phyloP scores from a whole-genome alignment of 495 filamentous ascomycete species.

The Hypoxylon intermedium region DNA sequence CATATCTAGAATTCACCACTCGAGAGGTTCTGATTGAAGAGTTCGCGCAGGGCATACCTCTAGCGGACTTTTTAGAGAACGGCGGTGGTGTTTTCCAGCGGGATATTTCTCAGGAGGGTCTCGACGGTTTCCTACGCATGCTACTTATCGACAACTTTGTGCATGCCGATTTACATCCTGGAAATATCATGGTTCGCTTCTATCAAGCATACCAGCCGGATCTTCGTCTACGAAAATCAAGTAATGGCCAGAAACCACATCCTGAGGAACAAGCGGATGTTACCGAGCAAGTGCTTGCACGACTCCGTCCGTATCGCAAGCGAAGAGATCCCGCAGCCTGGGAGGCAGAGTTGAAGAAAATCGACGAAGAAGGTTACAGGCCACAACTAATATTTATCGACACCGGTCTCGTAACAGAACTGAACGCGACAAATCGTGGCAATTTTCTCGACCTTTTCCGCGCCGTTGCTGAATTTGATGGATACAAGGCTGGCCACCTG shows the following conservation, averaged over 20 bases:
- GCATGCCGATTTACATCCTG: conserved; percentile 97
- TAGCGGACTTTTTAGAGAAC: conserved; percentile 86
- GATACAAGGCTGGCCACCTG: conserved; percentile 90
- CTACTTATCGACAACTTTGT: conserved; percentile 97
- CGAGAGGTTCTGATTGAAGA: conserved; percentile 94
- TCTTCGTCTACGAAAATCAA: conserved; percentile 56
- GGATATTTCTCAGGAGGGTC: conserved; percentile 93
- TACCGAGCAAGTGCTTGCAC: conserved; percentile 82
- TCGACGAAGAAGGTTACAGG: conserved; percentile 90
- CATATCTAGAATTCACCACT: conserved; percentile 89
- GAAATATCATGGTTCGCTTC: conserved; percentile 99
- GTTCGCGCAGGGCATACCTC: conserved; percentile 90
- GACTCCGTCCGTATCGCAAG: conserved; percentile 74
- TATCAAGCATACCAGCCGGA: conserved; percentile 80
- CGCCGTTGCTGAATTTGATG: conserved; percentile 95
- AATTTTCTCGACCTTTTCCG: conserved; percentile 98
- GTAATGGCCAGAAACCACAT: conserved; percentile 45
- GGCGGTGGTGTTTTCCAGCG: conserved; percentile 92
- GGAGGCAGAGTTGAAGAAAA: conserved; percentile 71
- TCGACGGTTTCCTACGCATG: conserved; percentile 99
- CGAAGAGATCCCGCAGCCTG: conserved; percentile 66
- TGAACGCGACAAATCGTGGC: conserved; percentile 81
- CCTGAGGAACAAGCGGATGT: conserved; percentile 73
- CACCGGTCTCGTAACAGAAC: conserved; percentile 92
- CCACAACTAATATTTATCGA: conserved; percentile 98